These are phyloP conservation scores for Pseudogymnoascus sp. DNA, from an alignment of 2,329 filamentous ascomycete genomes.

Conservation along the genomic window DNA sequence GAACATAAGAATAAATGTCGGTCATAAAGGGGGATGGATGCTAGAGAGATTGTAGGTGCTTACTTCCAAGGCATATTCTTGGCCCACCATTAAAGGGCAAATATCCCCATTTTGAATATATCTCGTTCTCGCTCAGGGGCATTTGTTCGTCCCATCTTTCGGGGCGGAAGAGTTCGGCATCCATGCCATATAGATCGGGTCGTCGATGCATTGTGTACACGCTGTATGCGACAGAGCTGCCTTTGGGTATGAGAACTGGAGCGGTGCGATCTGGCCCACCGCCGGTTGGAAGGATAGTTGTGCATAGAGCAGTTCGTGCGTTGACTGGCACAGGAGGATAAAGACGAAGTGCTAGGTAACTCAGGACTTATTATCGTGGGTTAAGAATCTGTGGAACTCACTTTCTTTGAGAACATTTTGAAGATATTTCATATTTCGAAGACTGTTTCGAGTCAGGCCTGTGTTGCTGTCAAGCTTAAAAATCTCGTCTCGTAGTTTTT, in stretches of 20 bases:
- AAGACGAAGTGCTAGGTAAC: constrained; percentile 21
- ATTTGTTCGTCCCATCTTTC: constrained; percentile 31
- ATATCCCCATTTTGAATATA: constrained; percentile 20
- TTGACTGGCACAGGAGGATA: constrained; percentile 29
- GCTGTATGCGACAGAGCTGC: constrained; percentile 24
- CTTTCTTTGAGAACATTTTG: constrained; percentile 19
- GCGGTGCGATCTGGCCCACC: constrained; percentile 28
- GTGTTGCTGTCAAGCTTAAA: constrained; percentile 11
- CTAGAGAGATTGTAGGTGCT: constrained; percentile 14
- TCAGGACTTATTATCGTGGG: not conserved
- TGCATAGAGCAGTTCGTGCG: constrained; percentile 22
- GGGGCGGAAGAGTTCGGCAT: constrained; percentile 31
- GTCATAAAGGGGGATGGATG: not conserved
- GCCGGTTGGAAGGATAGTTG: constrained; percentile 28
- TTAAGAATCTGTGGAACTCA: constrained; percentile 10
- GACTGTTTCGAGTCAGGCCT: constrained; percentile 12
- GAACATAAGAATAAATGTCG: not conserved
- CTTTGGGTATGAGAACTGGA: constrained; percentile 28
- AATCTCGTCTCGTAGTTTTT: constrained; percentile 12
- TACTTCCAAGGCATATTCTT: constrained; percentile 26
- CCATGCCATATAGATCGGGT: constrained; percentile 26
- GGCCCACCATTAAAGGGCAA: constrained; percentile 27
- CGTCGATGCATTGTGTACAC: constrained; percentile 30
- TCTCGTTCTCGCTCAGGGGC: constrained; percentile 32
- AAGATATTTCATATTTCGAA: constrained; percentile 17